Percentiles rank a stretch among this genome's conserved stretches.
Conservation (phyloP, 805 yeast species). For the Candida michaelii region DNA sequence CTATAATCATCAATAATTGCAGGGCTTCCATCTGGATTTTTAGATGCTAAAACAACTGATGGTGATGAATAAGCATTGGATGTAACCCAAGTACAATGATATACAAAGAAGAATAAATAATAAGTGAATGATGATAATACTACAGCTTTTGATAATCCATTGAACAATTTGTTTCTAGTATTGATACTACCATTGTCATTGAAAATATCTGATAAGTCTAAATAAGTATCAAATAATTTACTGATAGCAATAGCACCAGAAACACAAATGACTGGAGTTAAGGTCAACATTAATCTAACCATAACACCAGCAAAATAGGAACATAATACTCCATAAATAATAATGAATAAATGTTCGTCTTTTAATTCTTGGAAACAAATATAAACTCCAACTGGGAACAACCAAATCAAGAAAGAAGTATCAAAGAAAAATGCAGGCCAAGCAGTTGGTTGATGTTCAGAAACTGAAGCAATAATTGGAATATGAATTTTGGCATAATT, state of each 20-base stretch:
- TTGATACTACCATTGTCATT: slow-evolving; percentile 10
- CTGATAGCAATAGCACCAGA: slow-evolving; percentile 88
- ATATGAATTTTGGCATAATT: slow-evolving; percentile 96
- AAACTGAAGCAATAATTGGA: slow-evolving; percentile 97
- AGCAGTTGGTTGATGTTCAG: slow-evolving; percentile 99
- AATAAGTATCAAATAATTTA: slow-evolving; percentile 76
- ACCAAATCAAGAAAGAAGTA: slow-evolving; percentile 89
- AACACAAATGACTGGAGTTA: slow-evolving; percentile 95
- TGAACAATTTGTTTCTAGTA: slow-evolving; percentile 13
- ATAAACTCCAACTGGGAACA: slow-evolving; percentile 97
- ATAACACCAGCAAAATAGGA: slow-evolving; percentile 98
- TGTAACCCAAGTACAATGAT: slow-evolving; percentile 97
- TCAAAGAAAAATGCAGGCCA: slow-evolving; percentile 99
- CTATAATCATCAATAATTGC: slow-evolving; percentile 92
- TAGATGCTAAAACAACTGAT: slow-evolving; percentile 88
- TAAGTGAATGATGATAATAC: slow-evolving; percentile 69
- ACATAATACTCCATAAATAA: slow-evolving; percentile 89
- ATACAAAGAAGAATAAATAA: slow-evolving; percentile 78
- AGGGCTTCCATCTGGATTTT: slow-evolving; percentile 80
- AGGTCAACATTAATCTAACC: slow-evolving; percentile 95
- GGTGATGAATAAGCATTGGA: slow-evolving; percentile 96
- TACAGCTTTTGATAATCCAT: slow-evolving; percentile 53
- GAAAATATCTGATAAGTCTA: slow-evolving; percentile 54
- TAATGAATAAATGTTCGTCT: slow-evolving; percentile 90
- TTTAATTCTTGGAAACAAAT: slow-evolving; percentile 83